Percentiles rank a stretch among this genome's conserved stretches.
Evolutionary conservation across 805 yeast species (phyloP).

Genomic region (Ogataea zsoltii): DNA sequence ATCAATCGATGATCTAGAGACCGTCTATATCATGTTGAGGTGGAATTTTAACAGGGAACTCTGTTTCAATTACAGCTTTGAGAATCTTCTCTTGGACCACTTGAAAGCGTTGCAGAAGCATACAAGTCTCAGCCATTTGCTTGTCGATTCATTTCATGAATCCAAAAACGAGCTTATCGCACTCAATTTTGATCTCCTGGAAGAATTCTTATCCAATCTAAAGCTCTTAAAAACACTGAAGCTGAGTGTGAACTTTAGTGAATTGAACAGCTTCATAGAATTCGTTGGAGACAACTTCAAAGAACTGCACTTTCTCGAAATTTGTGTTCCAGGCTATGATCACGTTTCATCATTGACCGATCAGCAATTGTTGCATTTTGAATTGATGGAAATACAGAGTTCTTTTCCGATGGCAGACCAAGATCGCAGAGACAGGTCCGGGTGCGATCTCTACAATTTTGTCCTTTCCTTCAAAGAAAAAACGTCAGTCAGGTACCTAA

Average conservation of each 20-base stretch:
- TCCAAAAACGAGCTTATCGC: conserved; percentile 11
- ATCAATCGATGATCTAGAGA: conserved; percentile 13
- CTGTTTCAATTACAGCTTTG: conserved; percentile 6
- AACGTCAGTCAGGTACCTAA: conserved; percentile 21
- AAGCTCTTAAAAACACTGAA: conserved; percentile 18
- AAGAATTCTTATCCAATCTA: conserved; percentile 13
- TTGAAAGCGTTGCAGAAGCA: conserved; percentile 16
- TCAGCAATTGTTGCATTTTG: conserved; percentile 16
- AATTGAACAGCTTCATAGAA: conserved; percentile 10
- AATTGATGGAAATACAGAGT: conserved; percentile 8
- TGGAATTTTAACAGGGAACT: conserved; percentile 20
- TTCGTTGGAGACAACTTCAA: conserved; percentile 3
- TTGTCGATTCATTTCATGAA: conserved; percentile 27
- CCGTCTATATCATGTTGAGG: conserved; percentile 21
- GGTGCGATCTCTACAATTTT: background rate
- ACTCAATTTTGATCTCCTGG: conserved; percentile 6
- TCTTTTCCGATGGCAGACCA: too few relatives aligned
- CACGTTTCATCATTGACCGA: conserved; percentile 10
- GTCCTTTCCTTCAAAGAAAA: conserved; percentile 6
- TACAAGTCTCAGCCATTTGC: conserved; percentile 14
- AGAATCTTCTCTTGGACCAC: conserved; percentile 8
- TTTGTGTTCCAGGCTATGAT: conserved; percentile 23
- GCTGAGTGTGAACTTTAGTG: conserved; percentile 17
- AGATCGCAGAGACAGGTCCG: too few relatives aligned
- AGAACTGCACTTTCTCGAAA: conserved; percentile 19